Evolutionary conservation across 805 yeast genomes (phyloP), one percentile per base, ranked within the genome.

Genomic region (Pichia kluyveri): DNA sequence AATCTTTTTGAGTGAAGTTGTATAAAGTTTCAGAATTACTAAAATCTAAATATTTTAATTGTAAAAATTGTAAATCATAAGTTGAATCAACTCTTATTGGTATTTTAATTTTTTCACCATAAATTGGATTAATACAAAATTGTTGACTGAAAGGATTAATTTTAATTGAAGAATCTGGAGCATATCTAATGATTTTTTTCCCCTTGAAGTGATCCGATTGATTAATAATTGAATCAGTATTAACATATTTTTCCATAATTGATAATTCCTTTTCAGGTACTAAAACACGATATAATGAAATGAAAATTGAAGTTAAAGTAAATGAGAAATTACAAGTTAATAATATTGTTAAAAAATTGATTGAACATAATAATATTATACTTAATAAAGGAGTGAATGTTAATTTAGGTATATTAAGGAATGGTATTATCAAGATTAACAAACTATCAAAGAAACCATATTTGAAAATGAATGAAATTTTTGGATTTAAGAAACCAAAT

Each of bases 91-190:
- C 76, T 54, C 82, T 79, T 14, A 93, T 70, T 8, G 98, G 96
- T 51, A 89, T 69, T 34, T 69, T 63, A 30, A 75, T 52, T 14
- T 62, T 57, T 36, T 61, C 57, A 59, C 44, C 61, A 58, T 51
- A 59, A 9, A 49, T 47, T 14, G 60, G 54, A 17, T 76, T 75
- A 41, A 84, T 54, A 67, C 99, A 93, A 51, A 75, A 76, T 5
- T 77, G 71, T 30, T 76, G 79, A 44, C 72, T 77, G 56, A 79
- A 76, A 3, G 96, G 96, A 54, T 90, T 88, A 56, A 93, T 67
- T 57, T 73, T 71, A 5, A 95, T 96, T 0, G 95, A 83, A 41
- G 95, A 84, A 65, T 91, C 97, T 0, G 99, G 98, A 36, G 93
- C 69, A 52, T 86, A 85, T 59, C 90, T 85, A 52, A 93, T 83